These are phyloP conservation scores for Globisporangium middletonii DNA, from an alignment of 352 stramenopile species.

Conservation along the genomic window DNA sequence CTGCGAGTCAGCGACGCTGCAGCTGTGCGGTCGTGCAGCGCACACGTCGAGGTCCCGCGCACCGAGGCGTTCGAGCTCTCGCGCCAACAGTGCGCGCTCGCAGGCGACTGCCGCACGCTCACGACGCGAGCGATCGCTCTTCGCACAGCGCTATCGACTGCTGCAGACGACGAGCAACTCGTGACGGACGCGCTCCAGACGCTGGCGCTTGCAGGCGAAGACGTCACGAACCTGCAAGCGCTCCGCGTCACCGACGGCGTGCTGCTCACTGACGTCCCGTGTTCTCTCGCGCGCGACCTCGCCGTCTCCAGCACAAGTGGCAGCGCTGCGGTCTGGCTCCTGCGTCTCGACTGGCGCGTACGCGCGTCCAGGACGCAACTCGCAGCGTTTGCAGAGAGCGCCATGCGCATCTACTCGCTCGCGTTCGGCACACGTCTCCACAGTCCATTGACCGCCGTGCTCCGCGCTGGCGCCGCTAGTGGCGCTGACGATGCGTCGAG, in stretches of 20 bases:
- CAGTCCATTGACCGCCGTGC: slow-evolving; percentile 1
- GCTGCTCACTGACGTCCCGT: slow-evolving; percentile 9
- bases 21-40: neutral
- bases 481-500: neutral
- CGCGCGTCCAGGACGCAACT: neutral
- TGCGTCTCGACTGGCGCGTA: slow-evolving; percentile 4
- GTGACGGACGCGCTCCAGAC: slow-evolving; percentile 7
- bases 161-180: slow-evolving; percentile 10
- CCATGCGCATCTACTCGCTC: slow-evolving; percentile 7
- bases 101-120: neutral
- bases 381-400: neutral
- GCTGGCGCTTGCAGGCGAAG: slow-evolving; percentile 13
- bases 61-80: slow-evolving; percentile 6
- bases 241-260: slow-evolving; percentile 8
- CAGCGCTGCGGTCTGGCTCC: neutral
- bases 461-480: neutral
- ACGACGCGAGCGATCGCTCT: neutral
- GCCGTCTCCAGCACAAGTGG: neutral
- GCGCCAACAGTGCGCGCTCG: slow-evolving; percentile 2
- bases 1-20: neutral
- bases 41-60: slow-evolving; percentile 4
- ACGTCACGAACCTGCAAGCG: slow-evolving; percentile 6
- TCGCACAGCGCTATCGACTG: slow-evolving; percentile 3
- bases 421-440: slow-evolving; percentile 4
- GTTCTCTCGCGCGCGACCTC: slow-evolving; percentile 6